Evolutionary conservation across 169 alveolate species (phyloP).

Genomic region (Plasmodium gaboni): DNA sequence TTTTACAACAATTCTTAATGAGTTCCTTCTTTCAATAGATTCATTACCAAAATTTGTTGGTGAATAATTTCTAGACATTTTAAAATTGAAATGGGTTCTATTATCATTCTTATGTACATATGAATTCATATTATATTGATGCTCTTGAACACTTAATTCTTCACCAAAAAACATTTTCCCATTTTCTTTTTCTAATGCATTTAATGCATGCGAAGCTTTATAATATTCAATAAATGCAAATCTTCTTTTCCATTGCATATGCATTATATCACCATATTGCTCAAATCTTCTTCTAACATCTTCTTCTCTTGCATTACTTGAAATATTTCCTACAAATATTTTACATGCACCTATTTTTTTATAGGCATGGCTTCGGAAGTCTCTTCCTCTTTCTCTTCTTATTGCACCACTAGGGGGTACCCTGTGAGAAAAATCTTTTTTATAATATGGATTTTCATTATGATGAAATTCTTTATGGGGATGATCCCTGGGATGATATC

Average conservation of each 20-base stretch:
- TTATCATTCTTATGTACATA: conserved; percentile 65
- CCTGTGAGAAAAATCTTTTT: background rate
- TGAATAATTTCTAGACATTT: conserved; percentile 51
- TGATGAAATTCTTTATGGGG: too few species aligned
- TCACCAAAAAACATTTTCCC: conserved; percentile 79
- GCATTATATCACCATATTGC: conserved; percentile 85
- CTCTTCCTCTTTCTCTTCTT: conserved; percentile 48
- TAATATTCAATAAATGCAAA: conserved; percentile 89
- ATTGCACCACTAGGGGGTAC: conserved; percentile 19
- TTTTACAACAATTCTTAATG: conserved; percentile 80
- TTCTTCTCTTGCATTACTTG: conserved; percentile 88
- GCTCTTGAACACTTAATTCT: conserved; percentile 86
- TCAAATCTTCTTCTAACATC: conserved; percentile 85
- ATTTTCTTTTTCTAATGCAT: conserved; percentile 83
- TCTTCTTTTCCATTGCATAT: conserved; percentile 85
- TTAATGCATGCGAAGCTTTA: conserved; percentile 78
- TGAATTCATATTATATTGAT: conserved; percentile 65
- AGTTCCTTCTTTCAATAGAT: conserved; percentile 76
- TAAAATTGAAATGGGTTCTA: conserved; percentile 27
- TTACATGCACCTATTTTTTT: conserved; percentile 79
- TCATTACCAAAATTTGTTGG: conserved; percentile 54
- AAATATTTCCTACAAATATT: conserved; percentile 88
- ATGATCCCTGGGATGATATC: too few species aligned
- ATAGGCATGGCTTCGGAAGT: conserved; percentile 27
- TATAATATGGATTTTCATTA: conserved; percentile 11